phyloP scores from a whole-genome alignment of 768 basidiomycete genomes.

The Polyporus arcularius region DNA sequence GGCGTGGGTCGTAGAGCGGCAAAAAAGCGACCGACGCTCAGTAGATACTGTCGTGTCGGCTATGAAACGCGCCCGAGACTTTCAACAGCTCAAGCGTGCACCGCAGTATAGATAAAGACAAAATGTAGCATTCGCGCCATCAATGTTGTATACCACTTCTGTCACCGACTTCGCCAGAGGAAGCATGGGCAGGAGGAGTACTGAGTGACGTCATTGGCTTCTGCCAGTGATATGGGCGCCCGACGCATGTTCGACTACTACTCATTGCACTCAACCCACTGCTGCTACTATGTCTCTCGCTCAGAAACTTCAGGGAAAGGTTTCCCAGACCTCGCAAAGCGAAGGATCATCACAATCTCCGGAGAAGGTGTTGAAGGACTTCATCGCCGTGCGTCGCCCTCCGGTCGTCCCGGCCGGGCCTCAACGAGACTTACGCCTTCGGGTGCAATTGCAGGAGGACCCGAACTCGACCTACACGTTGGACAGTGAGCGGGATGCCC shows the following conservation, averaged over 20 bases:
- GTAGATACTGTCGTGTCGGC: not conserved
- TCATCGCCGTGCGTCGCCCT: constrained; percentile 31
- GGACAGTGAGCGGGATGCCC: constrained; percentile 59
- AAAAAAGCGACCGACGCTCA: not conserved
- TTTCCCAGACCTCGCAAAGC: constrained; percentile 13
- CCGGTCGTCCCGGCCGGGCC: not conserved
- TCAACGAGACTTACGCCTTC: not conserved
- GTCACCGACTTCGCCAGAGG: no score
- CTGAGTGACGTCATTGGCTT: constrained; percentile 3
- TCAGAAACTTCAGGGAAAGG: constrained; percentile 25
- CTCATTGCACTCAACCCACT: not conserved
- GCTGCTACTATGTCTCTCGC: constrained; percentile 26
- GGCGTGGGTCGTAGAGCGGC: constrained; percentile 57
- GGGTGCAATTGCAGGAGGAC: constrained; percentile 37
- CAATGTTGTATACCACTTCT: not conserved
- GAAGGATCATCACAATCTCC: constrained; percentile 19
- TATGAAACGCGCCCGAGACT: not conserved
- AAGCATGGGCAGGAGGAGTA: not conserved
- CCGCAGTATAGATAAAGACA: not conserved
- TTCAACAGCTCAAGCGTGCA: not conserved
- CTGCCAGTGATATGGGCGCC: not conserved
- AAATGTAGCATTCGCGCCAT: not conserved
- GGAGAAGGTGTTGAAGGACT: constrained; percentile 40
- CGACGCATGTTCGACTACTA: not conserved
- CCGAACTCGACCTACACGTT: constrained; percentile 59